Conservation (phyloP, 129 eudicot species). For the Smallanthus sonchifolius region DNA sequence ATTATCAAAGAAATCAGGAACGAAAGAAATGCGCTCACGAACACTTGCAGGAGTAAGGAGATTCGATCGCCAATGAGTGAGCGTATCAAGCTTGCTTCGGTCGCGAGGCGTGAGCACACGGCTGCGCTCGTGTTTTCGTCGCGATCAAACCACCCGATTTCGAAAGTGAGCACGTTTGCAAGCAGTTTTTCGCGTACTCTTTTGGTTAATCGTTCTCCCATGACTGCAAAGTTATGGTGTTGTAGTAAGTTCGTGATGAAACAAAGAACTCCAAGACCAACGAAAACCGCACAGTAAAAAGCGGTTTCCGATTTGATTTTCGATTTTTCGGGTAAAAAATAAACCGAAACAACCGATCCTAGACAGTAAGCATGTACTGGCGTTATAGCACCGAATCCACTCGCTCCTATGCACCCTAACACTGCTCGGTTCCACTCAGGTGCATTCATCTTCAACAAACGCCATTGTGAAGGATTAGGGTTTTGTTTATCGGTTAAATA, state of each 20-base stretch:
- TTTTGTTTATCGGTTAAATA: not conserved
- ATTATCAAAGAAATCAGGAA: conserved; percentile 48
- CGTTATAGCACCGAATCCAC: conserved; percentile 48
- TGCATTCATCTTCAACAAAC: conserved; percentile 55
- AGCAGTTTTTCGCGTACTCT: conserved; percentile 60
- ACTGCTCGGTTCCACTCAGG: conserved; percentile 77
- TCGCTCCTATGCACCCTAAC: conserved; percentile 70
- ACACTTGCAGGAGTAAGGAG: conserved; percentile 65
- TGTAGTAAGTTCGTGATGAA: conserved; percentile 66
- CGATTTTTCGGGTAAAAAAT: conserved; percentile 36
- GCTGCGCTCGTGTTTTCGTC: conserved; percentile 81
- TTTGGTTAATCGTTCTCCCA: conserved; percentile 74
- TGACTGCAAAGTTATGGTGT: conserved; percentile 70
- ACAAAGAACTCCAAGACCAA: conserved; percentile 43
- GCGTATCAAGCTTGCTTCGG: conserved; percentile 58
- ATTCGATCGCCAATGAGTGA: conserved; percentile 75
- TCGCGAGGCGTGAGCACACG: conserved; percentile 59
- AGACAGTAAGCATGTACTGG: conserved; percentile 63
- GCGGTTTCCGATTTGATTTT: conserved; percentile 43
- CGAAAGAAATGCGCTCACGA: conserved; percentile 50
- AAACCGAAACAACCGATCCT: conserved; percentile 66
- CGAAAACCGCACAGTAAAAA: conserved; percentile 46
- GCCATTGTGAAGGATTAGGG: conserved; percentile 49
- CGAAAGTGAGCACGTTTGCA: conserved; percentile 57
- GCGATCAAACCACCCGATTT: conserved; percentile 74